Evolutionary conservation across 805 yeast species (phyloP).

Genomic region (Saturnispora dispora): DNA sequence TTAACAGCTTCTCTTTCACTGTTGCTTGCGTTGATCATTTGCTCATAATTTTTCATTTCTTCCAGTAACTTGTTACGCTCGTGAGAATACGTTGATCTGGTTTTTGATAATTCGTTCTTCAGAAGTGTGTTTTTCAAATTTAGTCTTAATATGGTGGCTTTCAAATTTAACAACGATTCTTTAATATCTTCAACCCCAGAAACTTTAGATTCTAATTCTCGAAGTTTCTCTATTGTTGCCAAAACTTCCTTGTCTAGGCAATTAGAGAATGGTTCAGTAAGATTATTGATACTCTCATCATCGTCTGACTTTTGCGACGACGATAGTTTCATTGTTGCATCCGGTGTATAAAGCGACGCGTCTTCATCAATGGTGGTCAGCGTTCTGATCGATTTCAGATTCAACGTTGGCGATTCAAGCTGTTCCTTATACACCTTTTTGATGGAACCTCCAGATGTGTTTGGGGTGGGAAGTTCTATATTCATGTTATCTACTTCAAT

Average conservation of each 20-base stretch:
- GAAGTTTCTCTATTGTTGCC: background rate
- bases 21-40: conserved; percentile 19
- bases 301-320: conserved; percentile 2
- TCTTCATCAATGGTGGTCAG: background rate
- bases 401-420: conserved; percentile 4
- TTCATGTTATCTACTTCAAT: background rate
- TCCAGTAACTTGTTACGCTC: conserved; percentile 25
- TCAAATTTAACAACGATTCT: conserved; percentile 1
- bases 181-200: background rate
- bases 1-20: conserved; percentile 26
- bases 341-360: conserved; percentile 5
- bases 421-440: background rate
- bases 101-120: conserved; percentile 21
- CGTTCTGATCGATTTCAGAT: background rate
- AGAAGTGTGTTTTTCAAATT: conserved; percentile 27
- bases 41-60: conserved; percentile 23
- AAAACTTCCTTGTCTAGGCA: background rate
- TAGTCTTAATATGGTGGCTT: conserved; percentile 22
- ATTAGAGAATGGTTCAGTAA: background rate
- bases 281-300: background rate
- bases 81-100: conserved; percentile 23
- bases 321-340: conserved; percentile 1
- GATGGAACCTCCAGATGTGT: background rate
- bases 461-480: conserved; percentile 6
- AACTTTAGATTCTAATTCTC: background rate